Percentiles rank a stretch among this genome's conserved stretches.
Conservation (phyloP, 495 filamentous ascomycete species). For the Daldinia vernicosa region DNA sequence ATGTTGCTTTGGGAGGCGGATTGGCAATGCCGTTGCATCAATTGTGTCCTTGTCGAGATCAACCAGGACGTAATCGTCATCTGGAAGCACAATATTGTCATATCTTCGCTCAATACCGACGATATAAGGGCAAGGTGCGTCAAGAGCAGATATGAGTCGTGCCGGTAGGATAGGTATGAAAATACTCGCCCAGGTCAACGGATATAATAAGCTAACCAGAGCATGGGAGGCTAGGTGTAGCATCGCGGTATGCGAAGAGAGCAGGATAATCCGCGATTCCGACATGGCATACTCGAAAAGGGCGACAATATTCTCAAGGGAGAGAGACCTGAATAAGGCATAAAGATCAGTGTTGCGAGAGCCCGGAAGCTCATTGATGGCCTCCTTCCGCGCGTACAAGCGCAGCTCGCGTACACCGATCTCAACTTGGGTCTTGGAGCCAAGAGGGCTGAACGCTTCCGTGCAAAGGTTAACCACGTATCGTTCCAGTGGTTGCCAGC, state of each 20-base stretch:
- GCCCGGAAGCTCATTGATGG: constrained; percentile 90
- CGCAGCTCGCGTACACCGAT: constrained; percentile 88
- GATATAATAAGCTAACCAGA: constrained; percentile 84
- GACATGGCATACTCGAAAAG: constrained; percentile 93
- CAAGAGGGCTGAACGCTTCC: constrained; percentile 88
- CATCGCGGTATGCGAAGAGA: constrained; percentile 97
- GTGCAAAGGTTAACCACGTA: constrained; percentile 98
- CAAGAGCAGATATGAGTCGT: constrained; percentile 84
- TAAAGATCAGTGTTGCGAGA: constrained; percentile 93
- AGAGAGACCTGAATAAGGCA: constrained; percentile 87
- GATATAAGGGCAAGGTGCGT: constrained; percentile 97
- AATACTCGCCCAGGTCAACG: constrained; percentile 89
- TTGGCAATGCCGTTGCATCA: constrained; percentile 77
- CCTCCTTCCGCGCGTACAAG: constrained; percentile 91
- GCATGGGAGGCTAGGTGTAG: constrained; percentile 89
- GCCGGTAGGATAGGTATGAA: constrained; percentile 93
- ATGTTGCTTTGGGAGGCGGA: constrained; percentile 84
- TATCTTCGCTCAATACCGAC: constrained; percentile 94
- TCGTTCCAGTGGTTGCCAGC: constrained; percentile 95
- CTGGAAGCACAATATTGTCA: constrained; percentile 87
- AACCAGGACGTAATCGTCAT: constrained; percentile 96
- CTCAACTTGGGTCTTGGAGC: constrained; percentile 96
- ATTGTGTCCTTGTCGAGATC: constrained; percentile 92
- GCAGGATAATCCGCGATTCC: constrained; percentile 93
- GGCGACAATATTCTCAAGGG: constrained; percentile 88